phyloP scores from a whole-genome alignment of 805 yeast species.

The Candida alai region DNA sequence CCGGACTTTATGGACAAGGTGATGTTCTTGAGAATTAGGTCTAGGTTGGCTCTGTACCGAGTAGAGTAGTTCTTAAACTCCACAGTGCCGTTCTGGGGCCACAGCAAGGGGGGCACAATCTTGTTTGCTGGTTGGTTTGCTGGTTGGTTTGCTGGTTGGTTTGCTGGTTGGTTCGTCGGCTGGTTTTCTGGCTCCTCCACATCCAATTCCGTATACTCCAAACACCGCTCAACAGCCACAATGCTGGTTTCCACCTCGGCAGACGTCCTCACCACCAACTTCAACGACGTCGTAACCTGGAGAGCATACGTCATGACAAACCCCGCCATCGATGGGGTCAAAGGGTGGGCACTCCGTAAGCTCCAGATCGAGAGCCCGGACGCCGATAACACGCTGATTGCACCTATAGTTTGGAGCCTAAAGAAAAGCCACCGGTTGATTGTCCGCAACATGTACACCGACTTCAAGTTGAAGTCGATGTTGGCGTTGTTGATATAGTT shows the following conservation, averaged over 20 bases:
- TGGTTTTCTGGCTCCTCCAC: constrained; percentile 23
- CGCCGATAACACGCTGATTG: constrained; percentile 49
- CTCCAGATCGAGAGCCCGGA: constrained; percentile 44
- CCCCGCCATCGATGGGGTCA: constrained; percentile 60
- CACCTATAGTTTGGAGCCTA: constrained; percentile 59
- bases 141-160: constrained; percentile 39
- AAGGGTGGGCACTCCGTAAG: constrained; percentile 35
- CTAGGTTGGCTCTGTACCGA: constrained; percentile 74
- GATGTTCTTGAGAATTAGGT: constrained; percentile 67
- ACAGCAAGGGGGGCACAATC: constrained; percentile 39
- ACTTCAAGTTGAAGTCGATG: constrained; percentile 46
- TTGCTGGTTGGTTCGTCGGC: no score
- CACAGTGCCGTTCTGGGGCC: constrained; percentile 73
- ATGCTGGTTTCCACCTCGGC: constrained; percentile 63
- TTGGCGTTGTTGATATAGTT: constrained; percentile 47
- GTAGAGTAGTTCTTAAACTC: constrained; percentile 69
- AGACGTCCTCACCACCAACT: constrained; percentile 54
- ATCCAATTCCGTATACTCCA: constrained; percentile 50
- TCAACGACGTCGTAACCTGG: constrained; percentile 50
- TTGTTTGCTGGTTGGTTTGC: constrained; percentile 31
- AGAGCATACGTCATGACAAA: constrained; percentile 62
- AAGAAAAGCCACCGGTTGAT: constrained; percentile 65
- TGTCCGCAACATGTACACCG: constrained; percentile 48
- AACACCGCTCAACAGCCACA: constrained; percentile 64
- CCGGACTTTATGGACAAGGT: constrained; percentile 57